Evolutionary conservation across 2,329 filamentous ascomycete species (phyloP), one percentile per base, ranked within the genome.

Genomic region (Colletotrichum musae): DNA sequence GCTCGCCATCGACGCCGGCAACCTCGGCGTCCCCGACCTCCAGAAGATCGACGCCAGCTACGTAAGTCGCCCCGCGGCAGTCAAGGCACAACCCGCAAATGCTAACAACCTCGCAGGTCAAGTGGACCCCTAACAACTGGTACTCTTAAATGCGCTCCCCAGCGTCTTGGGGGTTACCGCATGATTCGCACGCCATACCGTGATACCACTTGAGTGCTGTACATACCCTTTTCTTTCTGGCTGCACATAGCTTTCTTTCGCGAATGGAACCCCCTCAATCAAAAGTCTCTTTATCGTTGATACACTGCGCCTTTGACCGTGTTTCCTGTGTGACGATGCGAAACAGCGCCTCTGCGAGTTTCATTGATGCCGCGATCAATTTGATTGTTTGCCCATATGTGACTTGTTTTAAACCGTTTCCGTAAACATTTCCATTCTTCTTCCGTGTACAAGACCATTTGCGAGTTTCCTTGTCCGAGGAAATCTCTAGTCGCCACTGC

Each of bases 1-100:
- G 79, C 77, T 88, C 62, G 75, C 78, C 41, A 78, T 82, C 62
- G 82, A 84, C 67, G 81, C 80, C 13, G 81, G 78, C 12, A 84
- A 84, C 76, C 73, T 84, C n/a, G 82, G 82, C 59, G 78, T 83
- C 5, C 71, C 75, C 6, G 76, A 82, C 67, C 69, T 84, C 58
- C 75, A 80, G 62, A 74, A 79, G 70, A 79, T 83, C 51, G 68
- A 75, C 57, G 32, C 72, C 9, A 71, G 50, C 64, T 72, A 70
- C 65, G 64, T 65, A 52, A 65, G 62, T 65, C 3, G 5, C 13
- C 12, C 26, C 12, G 32, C 32, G 5, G 10, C 15, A 16, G 1
- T 1, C 4, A 12, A n/a, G 36, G 13, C 6, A 0, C 1, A 2
- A 18, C 7, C 3, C 4, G 4, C 5, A 26, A 6, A 3, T 12